Evolutionary conservation across 2,329 filamentous ascomycete genomes (phyloP).

Genomic region (Paradendryphiella salina): DNA sequence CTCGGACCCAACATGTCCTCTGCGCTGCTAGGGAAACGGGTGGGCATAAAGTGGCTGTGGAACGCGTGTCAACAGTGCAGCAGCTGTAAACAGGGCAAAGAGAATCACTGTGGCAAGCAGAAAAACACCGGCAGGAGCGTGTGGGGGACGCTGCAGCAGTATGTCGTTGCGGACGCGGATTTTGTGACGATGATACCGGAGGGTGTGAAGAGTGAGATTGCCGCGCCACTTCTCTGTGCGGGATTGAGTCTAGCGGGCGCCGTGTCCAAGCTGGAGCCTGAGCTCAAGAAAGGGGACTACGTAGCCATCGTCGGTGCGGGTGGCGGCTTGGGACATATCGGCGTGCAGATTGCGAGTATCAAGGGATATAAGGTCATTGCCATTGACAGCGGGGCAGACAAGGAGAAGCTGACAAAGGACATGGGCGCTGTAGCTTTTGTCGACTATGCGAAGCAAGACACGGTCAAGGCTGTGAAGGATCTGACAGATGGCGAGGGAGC

Average conservation of each 20-base stretch:
- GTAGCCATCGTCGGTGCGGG: conserved; percentile 85
- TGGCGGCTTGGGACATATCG: conserved; percentile 76
- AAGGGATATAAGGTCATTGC: conserved; percentile 84
- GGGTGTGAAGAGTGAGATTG: conserved; percentile 44
- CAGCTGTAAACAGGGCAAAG: conserved; percentile 41
- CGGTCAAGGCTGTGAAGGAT: conserved; percentile 46
- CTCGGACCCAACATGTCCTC: conserved; percentile 35
- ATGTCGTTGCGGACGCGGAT: conserved; percentile 39
- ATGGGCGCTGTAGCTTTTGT: conserved; percentile 75
- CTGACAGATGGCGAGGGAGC: conserved; percentile 51
- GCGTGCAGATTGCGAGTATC: conserved; percentile 77
- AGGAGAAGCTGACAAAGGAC: conserved; percentile 67
- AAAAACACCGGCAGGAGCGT: conserved; percentile 49
- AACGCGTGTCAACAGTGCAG: conserved; percentile 49
- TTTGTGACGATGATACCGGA: conserved; percentile 42
- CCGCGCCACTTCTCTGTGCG: conserved; percentile 44
- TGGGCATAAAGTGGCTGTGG: conserved; percentile 54
- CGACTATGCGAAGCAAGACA: conserved; percentile 68
- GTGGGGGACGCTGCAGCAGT: conserved; percentile 45
- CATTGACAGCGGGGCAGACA: conserved; percentile 82
- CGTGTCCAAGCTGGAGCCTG: conserved; percentile 82
- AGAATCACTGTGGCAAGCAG: conserved; percentile 51
- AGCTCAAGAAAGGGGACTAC: conserved; percentile 69
- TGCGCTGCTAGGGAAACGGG: conserved; percentile 41
- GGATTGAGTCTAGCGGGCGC: conserved; percentile 69